Evolutionary conservation across 2,329 filamentous ascomycete species (phyloP).

Genomic region (Aspergillus sp.): DNA sequence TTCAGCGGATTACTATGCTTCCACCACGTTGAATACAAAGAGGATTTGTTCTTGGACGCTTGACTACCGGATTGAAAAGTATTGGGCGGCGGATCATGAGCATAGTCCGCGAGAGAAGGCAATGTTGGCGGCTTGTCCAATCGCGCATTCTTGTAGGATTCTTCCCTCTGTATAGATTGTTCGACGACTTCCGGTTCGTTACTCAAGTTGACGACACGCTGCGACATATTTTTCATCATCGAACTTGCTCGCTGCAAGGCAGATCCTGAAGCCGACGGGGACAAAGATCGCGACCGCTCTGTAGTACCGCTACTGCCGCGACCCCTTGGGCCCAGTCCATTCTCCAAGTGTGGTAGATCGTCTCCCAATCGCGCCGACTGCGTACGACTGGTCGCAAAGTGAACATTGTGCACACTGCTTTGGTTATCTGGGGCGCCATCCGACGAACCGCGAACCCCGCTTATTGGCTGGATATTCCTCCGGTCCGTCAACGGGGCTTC

Average conservation of each 20-base stretch:
- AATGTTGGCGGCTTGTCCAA: slow-evolving; percentile 47
- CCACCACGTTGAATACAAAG: slow-evolving; percentile 39
- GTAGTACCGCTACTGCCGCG: slow-evolving; percentile 50
- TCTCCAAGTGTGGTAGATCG: slow-evolving; percentile 55
- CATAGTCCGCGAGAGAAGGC: slow-evolving; percentile 42
- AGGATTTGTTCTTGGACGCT: slow-evolving; percentile 28
- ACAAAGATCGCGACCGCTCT: slow-evolving; percentile 49
- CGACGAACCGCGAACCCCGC: slow-evolving; percentile 38
- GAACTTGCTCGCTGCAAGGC: slow-evolving; percentile 65
- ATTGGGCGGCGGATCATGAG: slow-evolving; percentile 35
- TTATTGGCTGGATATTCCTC: slow-evolving; percentile 51
- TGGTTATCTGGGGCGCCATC: slow-evolving; percentile 39
- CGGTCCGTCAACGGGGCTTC: slow-evolving; percentile 54
- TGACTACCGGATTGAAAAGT: slow-evolving; percentile 26
- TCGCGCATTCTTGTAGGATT: slow-evolving; percentile 45
- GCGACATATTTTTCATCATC: slow-evolving; percentile 80
- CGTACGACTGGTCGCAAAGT: slow-evolving; percentile 36
- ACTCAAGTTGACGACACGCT: slow-evolving; percentile 94
- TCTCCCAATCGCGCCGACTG: slow-evolving; percentile 51
- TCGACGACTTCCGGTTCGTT: slow-evolving; percentile 83
- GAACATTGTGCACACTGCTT: slow-evolving; percentile 48
- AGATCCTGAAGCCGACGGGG: slow-evolving; percentile 54
- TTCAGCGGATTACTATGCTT: slow-evolving; percentile 65
- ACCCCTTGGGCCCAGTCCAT: slow-evolving; percentile 46
- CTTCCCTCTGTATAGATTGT: slow-evolving; percentile 57